Percentiles rank a stretch among this genome's conserved stretches.
Conservation (phyloP, 805 yeast species). For the Teunomyces gatunensis region DNA sequence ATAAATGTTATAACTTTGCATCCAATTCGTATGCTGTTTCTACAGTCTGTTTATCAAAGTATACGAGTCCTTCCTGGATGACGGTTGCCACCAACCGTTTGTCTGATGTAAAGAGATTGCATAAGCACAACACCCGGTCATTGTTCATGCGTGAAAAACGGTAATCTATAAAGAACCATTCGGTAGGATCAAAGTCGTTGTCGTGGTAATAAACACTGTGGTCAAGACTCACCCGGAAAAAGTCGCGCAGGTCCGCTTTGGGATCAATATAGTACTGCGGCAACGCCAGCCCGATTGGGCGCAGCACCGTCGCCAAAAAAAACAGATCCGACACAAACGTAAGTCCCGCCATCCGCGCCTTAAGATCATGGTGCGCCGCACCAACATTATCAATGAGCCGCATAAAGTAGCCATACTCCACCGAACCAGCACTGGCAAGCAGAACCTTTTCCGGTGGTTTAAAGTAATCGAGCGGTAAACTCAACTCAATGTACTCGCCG, state of each 20-base stretch:
- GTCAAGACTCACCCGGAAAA: constrained; percentile 39
- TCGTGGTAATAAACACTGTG: constrained; percentile 38
- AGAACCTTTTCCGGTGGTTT: neutral
- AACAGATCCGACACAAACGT: constrained; percentile 31
- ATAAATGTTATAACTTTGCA: neutral
- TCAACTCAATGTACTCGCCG: constrained; percentile 26
- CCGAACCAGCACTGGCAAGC: constrained; percentile 6
- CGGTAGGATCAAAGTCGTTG: constrained; percentile 31
- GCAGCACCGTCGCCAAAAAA: constrained; percentile 26
- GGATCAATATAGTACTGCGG: constrained; percentile 1
- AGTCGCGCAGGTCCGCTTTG: constrained; percentile 8
- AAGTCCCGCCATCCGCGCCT: constrained; percentile 18
- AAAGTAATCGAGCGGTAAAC: constrained; percentile 19
- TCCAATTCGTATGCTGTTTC: constrained; percentile 2
- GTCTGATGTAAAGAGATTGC: constrained; percentile 25
- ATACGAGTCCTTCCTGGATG: constrained; percentile 32
- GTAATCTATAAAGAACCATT: constrained; percentile 36
- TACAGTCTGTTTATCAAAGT: constrained; percentile 6
- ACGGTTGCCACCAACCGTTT: constrained; percentile 29
- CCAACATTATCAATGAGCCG: constrained; percentile 26
- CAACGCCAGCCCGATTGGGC: constrained; percentile 21
- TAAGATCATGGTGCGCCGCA: constrained; percentile 20
- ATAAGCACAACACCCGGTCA: constrained; percentile 31
- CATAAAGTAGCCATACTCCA: constrained; percentile 29
- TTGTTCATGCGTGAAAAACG: constrained; percentile 30